Conservation (phyloP, 2,329 filamentous ascomycete genomes). For the Ophiosphaerella narmari region DNA sequence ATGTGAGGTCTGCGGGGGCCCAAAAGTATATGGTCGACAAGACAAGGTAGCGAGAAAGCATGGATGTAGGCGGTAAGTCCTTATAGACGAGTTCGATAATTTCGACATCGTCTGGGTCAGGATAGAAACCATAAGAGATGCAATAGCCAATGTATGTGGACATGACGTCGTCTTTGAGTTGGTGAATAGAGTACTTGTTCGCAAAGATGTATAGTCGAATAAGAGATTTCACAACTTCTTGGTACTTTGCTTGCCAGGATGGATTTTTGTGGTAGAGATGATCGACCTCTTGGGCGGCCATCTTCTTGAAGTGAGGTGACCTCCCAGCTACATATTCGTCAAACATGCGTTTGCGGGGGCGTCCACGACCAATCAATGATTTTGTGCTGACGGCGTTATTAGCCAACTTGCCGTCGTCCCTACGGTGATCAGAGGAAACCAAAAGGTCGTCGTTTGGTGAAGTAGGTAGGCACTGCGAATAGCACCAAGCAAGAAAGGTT, state of each 20-base stretch:
- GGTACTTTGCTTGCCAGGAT: conserved; percentile 4
- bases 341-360: conserved; percentile 2
- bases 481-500: conserved; percentile 4
- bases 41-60: conserved; percentile 4
- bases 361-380: background rate
- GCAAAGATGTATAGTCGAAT: conserved; percentile 5
- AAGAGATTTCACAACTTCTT: conserved; percentile 5
- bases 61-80: background rate
- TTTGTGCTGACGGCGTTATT: background rate
- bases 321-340: conserved; percentile 4
- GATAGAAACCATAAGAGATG: conserved; percentile 3
- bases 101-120: conserved; percentile 4
- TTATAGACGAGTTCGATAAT: conserved; percentile 2
- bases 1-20: background rate
- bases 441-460: background rate
- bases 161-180: conserved; percentile 5
- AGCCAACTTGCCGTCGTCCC: background rate
- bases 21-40: conserved; percentile 5
- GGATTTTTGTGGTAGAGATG: conserved; percentile 2
- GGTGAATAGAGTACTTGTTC: conserved; percentile 2
- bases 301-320: background rate
- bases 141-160: conserved; percentile 6
- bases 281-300: conserved; percentile 2
- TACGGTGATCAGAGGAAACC: background rate
- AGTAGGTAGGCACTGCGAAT: conserved; percentile 2